phyloP scores from a whole-genome alignment of 768 basidiomycete species.

The Nidularia pulvinata region DNA sequence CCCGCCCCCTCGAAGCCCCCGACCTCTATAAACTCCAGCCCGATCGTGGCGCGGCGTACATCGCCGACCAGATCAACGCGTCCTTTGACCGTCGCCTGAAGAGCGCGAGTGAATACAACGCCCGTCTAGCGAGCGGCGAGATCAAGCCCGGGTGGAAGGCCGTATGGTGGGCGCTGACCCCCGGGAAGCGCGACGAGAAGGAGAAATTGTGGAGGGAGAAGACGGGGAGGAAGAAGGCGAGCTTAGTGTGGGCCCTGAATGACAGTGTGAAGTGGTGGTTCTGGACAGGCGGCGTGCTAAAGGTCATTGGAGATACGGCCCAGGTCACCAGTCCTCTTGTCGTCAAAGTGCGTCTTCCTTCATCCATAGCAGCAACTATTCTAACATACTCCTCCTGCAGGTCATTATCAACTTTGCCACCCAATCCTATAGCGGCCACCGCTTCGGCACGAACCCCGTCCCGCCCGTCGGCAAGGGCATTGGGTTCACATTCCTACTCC shows the following conservation, averaged over 20 bases:
- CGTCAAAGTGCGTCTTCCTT: conserved; percentile 62
- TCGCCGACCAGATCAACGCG: conserved; percentile 61
- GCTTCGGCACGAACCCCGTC: conserved; percentile 23
- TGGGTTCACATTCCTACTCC: conserved; percentile 72
- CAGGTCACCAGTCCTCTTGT: conserved; percentile 77
- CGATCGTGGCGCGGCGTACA: conserved; percentile 51
- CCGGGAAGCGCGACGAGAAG: conserved; percentile 47
- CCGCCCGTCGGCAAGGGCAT: conserved; percentile 57
- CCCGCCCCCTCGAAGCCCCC: conserved; percentile 75
- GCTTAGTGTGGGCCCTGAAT: conserved; percentile 69
- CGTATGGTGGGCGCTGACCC: conserved; percentile 56
- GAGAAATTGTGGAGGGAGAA: conserved; percentile 67
- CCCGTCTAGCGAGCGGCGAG: conserved; percentile 62
- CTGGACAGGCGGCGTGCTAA: conserved; percentile 67
- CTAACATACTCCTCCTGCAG: conserved; percentile 24
- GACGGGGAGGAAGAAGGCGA: conserved; percentile 62
- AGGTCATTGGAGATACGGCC: conserved; percentile 66
- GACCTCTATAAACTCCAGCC: conserved; percentile 83
- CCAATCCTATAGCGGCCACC: conserved; percentile 54
- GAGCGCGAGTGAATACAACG: conserved; percentile 71
- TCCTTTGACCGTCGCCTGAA: conserved; percentile 62
- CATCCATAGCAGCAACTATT: not conserved
- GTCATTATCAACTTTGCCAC: conserved; percentile 72
- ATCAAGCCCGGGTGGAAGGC: conserved; percentile 53
- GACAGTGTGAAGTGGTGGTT: conserved; percentile 80